Evolutionary conservation across 2,329 filamentous ascomycete genomes (phyloP).

Genomic region (Sporothrix humicola): DNA sequence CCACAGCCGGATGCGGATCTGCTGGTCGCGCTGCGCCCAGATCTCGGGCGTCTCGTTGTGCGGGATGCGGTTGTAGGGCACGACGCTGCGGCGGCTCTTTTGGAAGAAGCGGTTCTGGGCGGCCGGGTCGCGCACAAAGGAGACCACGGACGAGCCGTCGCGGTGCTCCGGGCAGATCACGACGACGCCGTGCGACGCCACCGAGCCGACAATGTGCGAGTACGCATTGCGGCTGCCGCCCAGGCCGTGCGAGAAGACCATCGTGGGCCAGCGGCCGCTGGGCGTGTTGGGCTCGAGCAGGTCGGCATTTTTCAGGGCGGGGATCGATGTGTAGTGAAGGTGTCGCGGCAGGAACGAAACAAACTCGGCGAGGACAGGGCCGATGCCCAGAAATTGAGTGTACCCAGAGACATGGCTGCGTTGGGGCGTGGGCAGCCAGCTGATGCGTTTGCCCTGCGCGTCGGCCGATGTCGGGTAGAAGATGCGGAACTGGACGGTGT

Average conservation of each 20-base stretch:
- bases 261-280: slow-evolving; percentile 72
- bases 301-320: slow-evolving; percentile 72
- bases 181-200: slow-evolving; percentile 80
- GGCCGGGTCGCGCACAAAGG: slow-evolving; percentile 68
- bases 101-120: slow-evolving; percentile 49
- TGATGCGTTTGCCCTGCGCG: slow-evolving; percentile 63
- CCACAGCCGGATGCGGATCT: slow-evolving; percentile 78
- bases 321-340: slow-evolving; percentile 74
- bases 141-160: slow-evolving; percentile 79
- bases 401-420: slow-evolving; percentile 76
- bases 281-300: slow-evolving; percentile 58
- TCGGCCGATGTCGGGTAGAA: slow-evolving; percentile 74
- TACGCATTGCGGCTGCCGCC: slow-evolving; percentile 83
- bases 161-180: slow-evolving; percentile 83
- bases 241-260: slow-evolving; percentile 85
- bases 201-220: slow-evolving; percentile 77
- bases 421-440: slow-evolving; percentile 81
- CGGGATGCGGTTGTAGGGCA: slow-evolving; percentile 60
- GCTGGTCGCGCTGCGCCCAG: slow-evolving; percentile 69
- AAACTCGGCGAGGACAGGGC: slow-evolving; percentile 61
- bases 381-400: slow-evolving; percentile 74
- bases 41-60: slow-evolving; percentile 70
- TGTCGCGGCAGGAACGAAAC: slow-evolving; percentile 72
- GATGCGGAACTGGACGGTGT: slow-evolving; percentile 79
- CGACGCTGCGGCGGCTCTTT: slow-evolving; percentile 44